These are phyloP conservation scores for Zizania palustris DNA, from an alignment of 202 grass and related monocot species.

Conservation along the genomic window DNA sequence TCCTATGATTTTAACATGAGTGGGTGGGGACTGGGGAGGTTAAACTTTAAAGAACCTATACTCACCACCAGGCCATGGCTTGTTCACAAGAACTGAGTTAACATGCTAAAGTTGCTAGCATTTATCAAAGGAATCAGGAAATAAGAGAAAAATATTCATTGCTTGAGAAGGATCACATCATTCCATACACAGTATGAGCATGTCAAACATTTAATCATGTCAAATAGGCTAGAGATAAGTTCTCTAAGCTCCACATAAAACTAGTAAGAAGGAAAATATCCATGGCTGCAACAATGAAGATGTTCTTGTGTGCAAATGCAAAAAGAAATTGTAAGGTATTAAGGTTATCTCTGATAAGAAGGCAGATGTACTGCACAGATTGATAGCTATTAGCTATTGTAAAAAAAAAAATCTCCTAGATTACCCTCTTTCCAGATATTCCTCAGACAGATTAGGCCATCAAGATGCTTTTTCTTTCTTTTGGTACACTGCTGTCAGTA, in stretches of 20 bases:
- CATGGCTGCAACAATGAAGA: neutral
- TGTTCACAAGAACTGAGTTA: slow-evolving; percentile 11
- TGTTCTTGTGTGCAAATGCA: neutral
- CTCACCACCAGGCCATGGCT: neutral
- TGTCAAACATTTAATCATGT: slow-evolving; percentile 15
- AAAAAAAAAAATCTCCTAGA: too few species aligned
- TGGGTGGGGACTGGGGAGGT: neutral
- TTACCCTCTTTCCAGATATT: too few species aligned
- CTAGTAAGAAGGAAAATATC: neutral
- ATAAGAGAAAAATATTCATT: neutral
- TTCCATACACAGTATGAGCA: neutral
- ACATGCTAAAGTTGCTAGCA: slow-evolving; percentile 18
- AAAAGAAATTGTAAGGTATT: neutral
- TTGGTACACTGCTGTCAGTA: too few species aligned
- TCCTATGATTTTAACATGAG: neutral
- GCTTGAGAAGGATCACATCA: neutral
- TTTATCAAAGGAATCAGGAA: slow-evolving; percentile 18
- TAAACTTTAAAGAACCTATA: neutral
- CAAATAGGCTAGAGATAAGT: neutral
- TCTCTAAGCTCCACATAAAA: slow-evolving; percentile 4
- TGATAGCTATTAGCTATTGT: too few species aligned
- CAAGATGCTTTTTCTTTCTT: too few species aligned
- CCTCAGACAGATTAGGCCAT: too few species aligned
- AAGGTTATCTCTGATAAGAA: neutral
- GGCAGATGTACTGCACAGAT: too few species aligned